Percentiles rank a stretch among this genome's conserved stretches.
Evolutionary conservation across 257 asterid species (phyloP).

Genomic region (Verbascum thapsus): DNA sequence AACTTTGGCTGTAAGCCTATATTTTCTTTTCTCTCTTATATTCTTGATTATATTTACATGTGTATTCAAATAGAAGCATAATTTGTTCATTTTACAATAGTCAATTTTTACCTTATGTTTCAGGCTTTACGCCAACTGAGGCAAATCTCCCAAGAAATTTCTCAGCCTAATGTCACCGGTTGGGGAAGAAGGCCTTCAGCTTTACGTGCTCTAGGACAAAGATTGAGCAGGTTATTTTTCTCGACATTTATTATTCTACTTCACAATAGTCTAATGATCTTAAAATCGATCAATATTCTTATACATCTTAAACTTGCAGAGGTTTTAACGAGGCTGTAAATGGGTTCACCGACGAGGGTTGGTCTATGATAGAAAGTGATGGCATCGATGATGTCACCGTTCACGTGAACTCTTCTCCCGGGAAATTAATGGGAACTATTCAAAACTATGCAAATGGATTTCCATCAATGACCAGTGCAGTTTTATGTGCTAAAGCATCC

Average conservation of each 20-base stretch:
- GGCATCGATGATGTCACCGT: conserved; percentile 93
- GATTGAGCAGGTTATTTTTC: conserved; percentile 73
- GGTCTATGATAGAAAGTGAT: conserved; percentile 86
- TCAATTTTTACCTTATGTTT: not conserved
- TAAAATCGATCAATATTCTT: not conserved
- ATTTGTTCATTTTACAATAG: too few species aligned
- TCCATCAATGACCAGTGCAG: conserved; percentile 71
- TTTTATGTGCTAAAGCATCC: conserved; percentile 93
- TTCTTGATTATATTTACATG: not conserved
- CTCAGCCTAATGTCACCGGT: conserved; percentile 78
- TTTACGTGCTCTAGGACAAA: conserved; percentile 87
- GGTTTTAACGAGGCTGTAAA: conserved; percentile 98
- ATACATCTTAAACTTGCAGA: conserved; percentile 43
- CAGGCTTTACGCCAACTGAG: conserved; percentile 94
- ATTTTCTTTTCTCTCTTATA: not conserved
- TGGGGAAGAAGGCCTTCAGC: conserved; percentile 99
- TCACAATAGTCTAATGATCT: not conserved
- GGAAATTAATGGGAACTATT: conserved; percentile 71
- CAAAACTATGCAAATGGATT: conserved; percentile 70
- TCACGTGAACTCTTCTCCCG: conserved; percentile 83
- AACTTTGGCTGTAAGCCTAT: conserved; percentile 70
- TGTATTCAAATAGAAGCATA: too few species aligned
- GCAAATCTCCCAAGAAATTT: conserved; percentile 84
- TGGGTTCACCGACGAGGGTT: conserved; percentile 90
- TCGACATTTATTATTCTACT: not conserved